These are phyloP conservation scores for Scorias spongiosa DNA, from an alignment of 2,329 filamentous ascomycete species.

Conservation along the genomic window DNA sequence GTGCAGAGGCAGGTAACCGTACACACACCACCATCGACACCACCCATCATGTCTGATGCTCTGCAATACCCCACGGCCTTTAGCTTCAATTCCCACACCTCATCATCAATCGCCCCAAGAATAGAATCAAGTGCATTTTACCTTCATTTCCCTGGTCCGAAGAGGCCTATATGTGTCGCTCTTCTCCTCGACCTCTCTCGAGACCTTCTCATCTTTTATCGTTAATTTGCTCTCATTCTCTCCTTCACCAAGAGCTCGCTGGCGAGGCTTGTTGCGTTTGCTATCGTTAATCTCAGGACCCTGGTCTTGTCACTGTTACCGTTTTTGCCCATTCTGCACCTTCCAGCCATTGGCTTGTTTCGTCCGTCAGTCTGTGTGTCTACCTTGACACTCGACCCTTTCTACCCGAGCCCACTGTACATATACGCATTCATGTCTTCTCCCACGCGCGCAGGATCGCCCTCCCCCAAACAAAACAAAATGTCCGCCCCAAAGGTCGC, in stretches of 20 bases:
- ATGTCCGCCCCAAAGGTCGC: constrained; percentile 35
- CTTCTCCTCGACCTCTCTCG: neutral
- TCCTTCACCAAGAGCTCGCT: constrained; percentile 27
- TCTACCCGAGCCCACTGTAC: constrained; percentile 21
- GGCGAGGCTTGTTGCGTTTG: constrained; percentile 30
- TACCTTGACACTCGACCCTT: constrained; percentile 8
- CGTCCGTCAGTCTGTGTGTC: constrained; percentile 16
- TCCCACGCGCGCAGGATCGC: constrained; percentile 25
- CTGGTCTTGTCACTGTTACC: constrained; percentile 13
- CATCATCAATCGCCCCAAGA: constrained; percentile 21
- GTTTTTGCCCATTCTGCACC: constrained; percentile 10
- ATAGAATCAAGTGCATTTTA: constrained; percentile 29
- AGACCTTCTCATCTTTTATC: constrained; percentile 6
- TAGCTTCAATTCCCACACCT: neutral
- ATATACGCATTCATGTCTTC: constrained; percentile 31
- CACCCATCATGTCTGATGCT: no score
- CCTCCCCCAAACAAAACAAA: constrained; percentile 26
- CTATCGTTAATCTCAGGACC: constrained; percentile 26
- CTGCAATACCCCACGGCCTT: neutral
- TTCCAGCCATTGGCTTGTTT: constrained; percentile 4
- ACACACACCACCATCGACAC: no score
- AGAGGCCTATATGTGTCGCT: constrained; percentile 16
- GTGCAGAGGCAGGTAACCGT: no score
- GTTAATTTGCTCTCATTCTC: constrained; percentile 32
- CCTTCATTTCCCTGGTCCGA: constrained; percentile 20